Conservation (phyloP, 139 green algal species). For the Picochlorum sp. region DNA sequence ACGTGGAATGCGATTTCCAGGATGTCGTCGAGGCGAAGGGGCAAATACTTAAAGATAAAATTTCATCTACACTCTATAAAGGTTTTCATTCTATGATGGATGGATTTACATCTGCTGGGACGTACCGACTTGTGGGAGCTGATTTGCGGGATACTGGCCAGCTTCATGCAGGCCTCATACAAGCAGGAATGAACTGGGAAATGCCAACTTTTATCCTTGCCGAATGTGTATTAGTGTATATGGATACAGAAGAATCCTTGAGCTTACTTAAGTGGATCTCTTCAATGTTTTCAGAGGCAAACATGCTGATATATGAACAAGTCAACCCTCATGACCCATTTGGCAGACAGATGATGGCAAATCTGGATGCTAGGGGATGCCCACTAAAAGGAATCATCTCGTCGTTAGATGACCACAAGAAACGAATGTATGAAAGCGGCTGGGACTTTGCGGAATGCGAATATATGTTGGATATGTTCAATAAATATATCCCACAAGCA, state of each 20-base stretch:
- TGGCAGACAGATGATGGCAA: slow-evolving; percentile 76
- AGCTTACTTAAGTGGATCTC: slow-evolving; percentile 41
- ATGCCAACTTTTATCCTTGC: slow-evolving; percentile 61
- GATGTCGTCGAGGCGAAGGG: slow-evolving; percentile 20
- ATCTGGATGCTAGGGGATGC: slow-evolving; percentile 72
- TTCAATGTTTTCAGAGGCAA: slow-evolving; percentile 22
- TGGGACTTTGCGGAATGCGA: slow-evolving; percentile 41
- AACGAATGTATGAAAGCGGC: slow-evolving; percentile 32
- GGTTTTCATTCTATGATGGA: background rate
- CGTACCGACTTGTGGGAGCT: slow-evolving; percentile 51
- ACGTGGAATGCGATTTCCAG: slow-evolving; percentile 65
- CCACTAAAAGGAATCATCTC: slow-evolving; percentile 54
- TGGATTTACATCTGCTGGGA: background rate
- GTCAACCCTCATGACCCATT: slow-evolving; percentile 75
- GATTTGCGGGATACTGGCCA: slow-evolving; percentile 47
- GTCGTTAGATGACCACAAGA: slow-evolving; percentile 42
- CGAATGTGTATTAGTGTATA: slow-evolving; percentile 86
- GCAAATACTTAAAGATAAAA: background rate
- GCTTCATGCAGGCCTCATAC: slow-evolving; percentile 27
- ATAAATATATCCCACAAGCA: slow-evolving; percentile 25
- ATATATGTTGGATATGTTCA: slow-evolving; percentile 71
- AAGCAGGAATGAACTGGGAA: slow-evolving; percentile 32
- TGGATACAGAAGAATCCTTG: slow-evolving; percentile 45
- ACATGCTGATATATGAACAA: slow-evolving; percentile 70
- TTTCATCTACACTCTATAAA: background rate